Base-by-base conservation (phyloP, 2,329 filamentous ascomycete species). In the Camptophora hylomeconis region DNA sequence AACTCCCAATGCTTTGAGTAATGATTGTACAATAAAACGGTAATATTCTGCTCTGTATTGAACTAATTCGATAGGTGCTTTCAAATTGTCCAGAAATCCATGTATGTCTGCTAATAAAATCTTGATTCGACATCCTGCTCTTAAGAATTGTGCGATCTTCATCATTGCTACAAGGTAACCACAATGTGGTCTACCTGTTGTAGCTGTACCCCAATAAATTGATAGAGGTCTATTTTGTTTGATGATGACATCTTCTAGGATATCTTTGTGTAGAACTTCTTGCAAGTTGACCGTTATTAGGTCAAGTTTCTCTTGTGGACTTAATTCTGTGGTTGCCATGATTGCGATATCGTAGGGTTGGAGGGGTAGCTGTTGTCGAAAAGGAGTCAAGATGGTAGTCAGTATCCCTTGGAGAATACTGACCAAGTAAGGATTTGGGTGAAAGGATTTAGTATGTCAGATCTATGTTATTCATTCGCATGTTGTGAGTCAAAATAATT, bases 81-180 rank as follows among this genome's bases (percentile, higher is more conserved):
- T 92, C 22, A 60, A 38, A 24, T 51, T 54, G 35, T 61, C 57
- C 3, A 61, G 49, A 41, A 59, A 59, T 42, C 73, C 56, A 32
- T 80, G 75, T 24, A 80, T 68, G 41, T 81, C 58, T 14, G 56
- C 56, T 3, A 89, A 72, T 19, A 92, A 72, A 35, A 92, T 68
- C 32, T 72, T 80, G 35, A 92, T 73, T 35, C 84, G 71, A 60
- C 83, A 93, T 20, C 79, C 84, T 17, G 87, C 84, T 19, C 72
- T 69, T 18, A 94, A 72, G 47, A 92, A 74, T 52, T 94, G 78
- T 20, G 83, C 84, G 38, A 94, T 79, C 58, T 94, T 94, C 50
- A 92, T 72, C 45, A 80, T 77, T 5, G 84, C 77, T 7, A 89
- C 79, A 40, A 92, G 81, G 66, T 93, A 93, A 44, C 82, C 86